Base-by-base conservation (phyloP, 306 rosid genomes). In the Prunus mira region DNA sequence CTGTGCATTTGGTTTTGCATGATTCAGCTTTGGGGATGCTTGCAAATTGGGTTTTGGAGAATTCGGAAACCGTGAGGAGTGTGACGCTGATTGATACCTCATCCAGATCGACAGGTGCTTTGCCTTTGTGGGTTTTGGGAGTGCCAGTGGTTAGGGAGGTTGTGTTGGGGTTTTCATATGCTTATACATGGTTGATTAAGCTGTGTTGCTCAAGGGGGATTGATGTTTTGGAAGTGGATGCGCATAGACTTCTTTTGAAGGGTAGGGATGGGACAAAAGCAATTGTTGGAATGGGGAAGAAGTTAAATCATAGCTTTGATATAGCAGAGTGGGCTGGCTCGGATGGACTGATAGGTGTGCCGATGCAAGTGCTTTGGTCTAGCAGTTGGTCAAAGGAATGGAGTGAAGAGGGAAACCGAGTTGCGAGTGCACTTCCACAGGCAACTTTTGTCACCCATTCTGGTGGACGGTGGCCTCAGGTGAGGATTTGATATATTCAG, bases 391-490 rank as follows among this genome's bases (percentile, higher is more conserved):
- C 97, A 34, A 57, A 89, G 65, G 96, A 90, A 83, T 95, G 99
- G 97, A 92, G 78, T n/a, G 82, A 65, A 2, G 93, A 85, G 75
- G 99, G 99, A 51, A 50, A 49, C n/a, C 90, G 92, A 12, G 86
- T 95, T 58, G 91, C 96, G 1, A 58, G 28, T 9, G 86, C 86
- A 5, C 93, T 95, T 78, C 93, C 96, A 0, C 91, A n/a, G 68
- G 97, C 97, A 0, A 80, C 38, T 32, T 89, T 92, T 82, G 80
- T 78, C 66, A 75, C 85, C 7, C 97, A 95, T 83, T 83, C 97
- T 20, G 96, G 97, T 14, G 92, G 97, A 34, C 86, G 96, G 38
- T 92, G 97, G 97, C 87, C 96, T 80, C 99, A 95, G 97, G 98
- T 93, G 75, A 87, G 84, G 65, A 67, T 65, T 76, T 72, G 55